Percentiles rank a stretch among this genome's conserved stretches.
Evolutionary conservation across 2,329 filamentous ascomycete species (phyloP).

Genomic region (Exutisphaerella laricina): DNA sequence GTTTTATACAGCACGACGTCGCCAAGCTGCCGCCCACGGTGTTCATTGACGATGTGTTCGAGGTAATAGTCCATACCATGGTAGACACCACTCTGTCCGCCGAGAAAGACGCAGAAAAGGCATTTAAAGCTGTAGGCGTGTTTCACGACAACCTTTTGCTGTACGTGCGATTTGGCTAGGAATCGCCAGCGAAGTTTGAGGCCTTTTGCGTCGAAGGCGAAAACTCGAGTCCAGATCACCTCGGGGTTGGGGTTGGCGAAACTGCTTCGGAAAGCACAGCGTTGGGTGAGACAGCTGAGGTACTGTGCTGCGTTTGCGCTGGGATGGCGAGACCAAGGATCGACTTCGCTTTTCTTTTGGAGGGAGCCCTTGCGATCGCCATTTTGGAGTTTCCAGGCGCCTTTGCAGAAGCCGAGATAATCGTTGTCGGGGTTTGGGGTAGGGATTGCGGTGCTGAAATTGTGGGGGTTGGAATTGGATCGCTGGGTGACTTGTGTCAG

Average conservation of each 20-base stretch:
- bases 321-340: slow-evolving; percentile 25
- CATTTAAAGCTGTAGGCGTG: slow-evolving; percentile 38
- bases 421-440: slow-evolving; percentile 31
- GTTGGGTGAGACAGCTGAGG: slow-evolving; percentile 37
- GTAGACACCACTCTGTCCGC: slow-evolving; percentile 35
- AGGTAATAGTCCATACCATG: slow-evolving; percentile 40
- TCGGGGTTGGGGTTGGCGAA: slow-evolving; percentile 33
- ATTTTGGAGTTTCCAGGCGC: slow-evolving; percentile 39
- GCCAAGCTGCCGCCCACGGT: slow-evolving; percentile 32
- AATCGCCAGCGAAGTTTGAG: slow-evolving; percentile 45
- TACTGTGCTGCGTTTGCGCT: slow-evolving; percentile 24
- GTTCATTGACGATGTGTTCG: slow-evolving; percentile 37
- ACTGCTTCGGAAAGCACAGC: slow-evolving; percentile 41
- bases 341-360: slow-evolving; percentile 24
- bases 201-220: slow-evolving; percentile 26
- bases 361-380: slow-evolving; percentile 31
- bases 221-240: slow-evolving; percentile 27
- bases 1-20: slow-evolving; percentile 38
- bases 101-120: slow-evolving; percentile 43
- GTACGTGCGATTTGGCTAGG: slow-evolving; percentile 44
- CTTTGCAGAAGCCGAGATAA: slow-evolving; percentile 42
- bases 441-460: slow-evolving; percentile 18
- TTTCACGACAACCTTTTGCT: slow-evolving; percentile 30
- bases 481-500: slow-evolving; percentile 18
- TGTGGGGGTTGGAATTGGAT: slow-evolving; percentile 14